These are phyloP conservation scores for Neopestalotiopsis sp. DNA, from an alignment of 2,329 filamentous ascomycete species.

Conservation along the genomic window DNA sequence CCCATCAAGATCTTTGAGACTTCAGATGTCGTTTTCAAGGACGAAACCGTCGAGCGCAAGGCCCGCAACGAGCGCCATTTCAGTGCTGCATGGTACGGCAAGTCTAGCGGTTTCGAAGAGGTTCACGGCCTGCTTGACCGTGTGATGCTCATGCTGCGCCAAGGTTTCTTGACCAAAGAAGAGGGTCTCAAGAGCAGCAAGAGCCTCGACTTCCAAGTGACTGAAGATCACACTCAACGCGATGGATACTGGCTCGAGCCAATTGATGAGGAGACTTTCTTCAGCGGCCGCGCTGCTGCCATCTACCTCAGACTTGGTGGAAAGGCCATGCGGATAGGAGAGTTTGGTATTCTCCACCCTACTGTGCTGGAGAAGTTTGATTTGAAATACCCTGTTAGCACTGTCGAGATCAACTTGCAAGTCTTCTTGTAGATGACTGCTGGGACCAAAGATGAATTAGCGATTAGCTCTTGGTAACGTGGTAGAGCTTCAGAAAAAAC, in stretches of 20 bases:
- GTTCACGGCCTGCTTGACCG: constrained; percentile 94
- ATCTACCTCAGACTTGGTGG: constrained; percentile 79
- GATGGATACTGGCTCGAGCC: constrained; percentile 95
- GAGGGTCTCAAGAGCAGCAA: constrained; percentile 63
- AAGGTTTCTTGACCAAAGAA: constrained; percentile 78
- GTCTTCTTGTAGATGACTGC: constrained; percentile 73
- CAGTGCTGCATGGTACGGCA: constrained; percentile 82
- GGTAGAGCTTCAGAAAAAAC: background rate
- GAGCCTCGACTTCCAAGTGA: constrained; percentile 58
- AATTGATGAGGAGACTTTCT: constrained; percentile 89
- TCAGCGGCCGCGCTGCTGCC: constrained; percentile 85
- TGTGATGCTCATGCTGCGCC: constrained; percentile 89
- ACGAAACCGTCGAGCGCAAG: constrained; percentile 79
- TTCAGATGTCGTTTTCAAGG: constrained; percentile 83
- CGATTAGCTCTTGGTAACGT: background rate
- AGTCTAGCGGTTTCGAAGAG: constrained; percentile 91
- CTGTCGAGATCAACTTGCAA: constrained; percentile 93
- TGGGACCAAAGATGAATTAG: background rate
- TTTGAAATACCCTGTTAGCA: constrained; percentile 79
- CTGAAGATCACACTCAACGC: constrained; percentile 59
- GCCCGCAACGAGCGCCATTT: constrained; percentile 94
- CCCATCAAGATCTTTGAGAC: constrained; percentile 84
- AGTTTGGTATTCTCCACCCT: constrained; percentile 91
- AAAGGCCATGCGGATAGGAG: constrained; percentile 79
- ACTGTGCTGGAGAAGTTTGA: constrained; percentile 73